phyloP scores from a whole-genome alignment of 371 early-diverging fungal species.

The Phascolomyces articulosus region DNA sequence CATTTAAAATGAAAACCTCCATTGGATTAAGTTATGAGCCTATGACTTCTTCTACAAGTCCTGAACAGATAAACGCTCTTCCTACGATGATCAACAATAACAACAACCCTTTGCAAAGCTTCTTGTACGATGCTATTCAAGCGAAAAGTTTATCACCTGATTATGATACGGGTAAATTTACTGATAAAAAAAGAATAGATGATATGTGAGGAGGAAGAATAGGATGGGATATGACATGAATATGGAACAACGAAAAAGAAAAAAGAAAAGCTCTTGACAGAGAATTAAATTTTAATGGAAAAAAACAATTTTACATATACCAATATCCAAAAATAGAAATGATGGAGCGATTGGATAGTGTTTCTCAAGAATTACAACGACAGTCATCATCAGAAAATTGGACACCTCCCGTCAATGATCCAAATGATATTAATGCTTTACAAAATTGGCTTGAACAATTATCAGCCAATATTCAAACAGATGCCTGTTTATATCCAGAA shows the following conservation, averaged over 20 bases:
- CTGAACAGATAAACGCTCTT: too few relatives aligned
- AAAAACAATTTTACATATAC: too few relatives aligned
- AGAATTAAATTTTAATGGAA: too few relatives aligned
- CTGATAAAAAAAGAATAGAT: not conserved
- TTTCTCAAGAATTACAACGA: conserved; percentile 30
- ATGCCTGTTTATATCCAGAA: conserved; percentile 31
- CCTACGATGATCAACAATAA: too few relatives aligned
- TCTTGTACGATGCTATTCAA: conserved; percentile 48
- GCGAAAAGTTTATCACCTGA: conserved; percentile 37
- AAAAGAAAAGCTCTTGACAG: too few relatives aligned
- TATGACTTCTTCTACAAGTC: too few relatives aligned
- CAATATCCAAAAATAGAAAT: conserved; percentile 48
- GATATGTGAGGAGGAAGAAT: not conserved
- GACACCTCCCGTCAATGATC: conserved; percentile 37
- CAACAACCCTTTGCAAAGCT: conserved; percentile 35
- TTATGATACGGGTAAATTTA: conserved; percentile 58
- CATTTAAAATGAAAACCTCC: not conserved
- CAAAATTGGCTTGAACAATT: conserved; percentile 56
- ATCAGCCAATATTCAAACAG: conserved; percentile 45
- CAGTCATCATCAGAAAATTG: conserved; percentile 18
- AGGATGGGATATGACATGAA: too few relatives aligned
- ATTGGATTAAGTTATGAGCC: not conserved
- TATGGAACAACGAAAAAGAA: too few relatives aligned
- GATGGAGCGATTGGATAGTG: conserved; percentile 48
- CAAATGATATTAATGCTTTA: conserved; percentile 42